Percentiles rank a stretch among this genome's conserved stretches.
Evolutionary conservation across 2,329 filamentous ascomycete species (phyloP).

Genomic region (Paraconiothyrium brasiliense): DNA sequence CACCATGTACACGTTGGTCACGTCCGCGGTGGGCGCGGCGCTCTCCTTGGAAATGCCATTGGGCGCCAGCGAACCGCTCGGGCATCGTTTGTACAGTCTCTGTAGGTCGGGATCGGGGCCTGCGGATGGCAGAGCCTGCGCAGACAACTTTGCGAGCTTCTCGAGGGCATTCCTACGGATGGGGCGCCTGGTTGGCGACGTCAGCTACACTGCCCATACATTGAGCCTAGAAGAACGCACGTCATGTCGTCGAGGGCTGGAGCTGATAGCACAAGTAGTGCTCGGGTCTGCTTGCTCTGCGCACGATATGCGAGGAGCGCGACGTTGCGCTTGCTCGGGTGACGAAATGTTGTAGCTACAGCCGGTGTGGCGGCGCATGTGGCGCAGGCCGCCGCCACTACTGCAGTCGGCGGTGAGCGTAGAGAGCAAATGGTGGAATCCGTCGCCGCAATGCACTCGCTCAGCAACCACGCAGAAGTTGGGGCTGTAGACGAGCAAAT

Average conservation of each 20-base stretch:
- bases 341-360: not conserved
- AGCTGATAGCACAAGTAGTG: not conserved
- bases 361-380: not conserved
- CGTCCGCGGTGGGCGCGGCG: slow-evolving; percentile 28
- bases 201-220: slow-evolving; percentile 2
- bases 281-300: not conserved
- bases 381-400: not conserved
- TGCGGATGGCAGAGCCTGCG: slow-evolving; percentile 43
- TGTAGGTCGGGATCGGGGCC: slow-evolving; percentile 50
- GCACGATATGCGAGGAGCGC: not conserved
- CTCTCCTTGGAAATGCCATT: slow-evolving; percentile 24
- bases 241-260: slow-evolving; percentile 1
- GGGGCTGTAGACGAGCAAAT: too few species aligned
- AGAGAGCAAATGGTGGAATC: not conserved
- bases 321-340: not conserved
- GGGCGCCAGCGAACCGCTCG: slow-evolving; percentile 23
- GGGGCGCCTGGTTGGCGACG: slow-evolving; percentile 33
- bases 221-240: not conserved
- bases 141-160: slow-evolving; percentile 60
- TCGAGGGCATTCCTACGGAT: slow-evolving; percentile 60
- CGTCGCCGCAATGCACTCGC: too few species aligned
- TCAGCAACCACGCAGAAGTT: too few species aligned
- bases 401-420: not conserved
- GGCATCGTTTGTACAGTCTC: slow-evolving; percentile 54
- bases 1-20: slow-evolving; percentile 49